phyloP scores from a whole-genome alignment of 176 grass and related monocot species.

The Rhynchospora pubera region DNA sequence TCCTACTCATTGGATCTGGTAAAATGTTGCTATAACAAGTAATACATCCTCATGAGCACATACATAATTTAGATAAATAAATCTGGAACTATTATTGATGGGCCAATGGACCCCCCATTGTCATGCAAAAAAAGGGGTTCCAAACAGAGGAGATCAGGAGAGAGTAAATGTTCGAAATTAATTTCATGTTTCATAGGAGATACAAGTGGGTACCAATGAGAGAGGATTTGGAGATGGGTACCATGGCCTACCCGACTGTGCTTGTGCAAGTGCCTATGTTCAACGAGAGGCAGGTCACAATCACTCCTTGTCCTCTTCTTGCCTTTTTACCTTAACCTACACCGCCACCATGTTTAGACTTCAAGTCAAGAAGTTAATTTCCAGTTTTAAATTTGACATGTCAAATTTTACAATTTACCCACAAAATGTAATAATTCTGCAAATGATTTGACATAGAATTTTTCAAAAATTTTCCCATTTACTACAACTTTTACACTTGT shows the following conservation, averaged over 20 bases:
- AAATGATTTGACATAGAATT: too few relatives aligned
- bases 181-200: conserved; percentile 21
- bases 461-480: too few relatives aligned
- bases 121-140: not conserved
- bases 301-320: not conserved
- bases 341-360: not conserved
- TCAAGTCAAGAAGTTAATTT: too few relatives aligned
- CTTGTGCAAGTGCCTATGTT: conserved; percentile 91
- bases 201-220: conserved; percentile 53
- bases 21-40: not conserved
- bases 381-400: not conserved
- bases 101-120: not conserved
- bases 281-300: conserved; percentile 65
- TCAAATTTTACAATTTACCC: not conserved
- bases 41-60: not conserved
- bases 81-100: not conserved
- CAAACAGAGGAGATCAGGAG: not conserved
- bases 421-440: not conserved
- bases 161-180: not conserved
- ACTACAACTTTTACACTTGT: not conserved
- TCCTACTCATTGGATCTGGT: not conserved
- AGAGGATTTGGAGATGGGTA: conserved; percentile 69
- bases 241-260: conserved; percentile 47
- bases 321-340: not conserved
- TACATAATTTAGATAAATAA: not conserved